Percentiles rank a stretch among this genome's conserved stretches.
Conservation (phyloP, 2,329 filamentous ascomycete genomes). For the Xylariaceae sp. region DNA sequence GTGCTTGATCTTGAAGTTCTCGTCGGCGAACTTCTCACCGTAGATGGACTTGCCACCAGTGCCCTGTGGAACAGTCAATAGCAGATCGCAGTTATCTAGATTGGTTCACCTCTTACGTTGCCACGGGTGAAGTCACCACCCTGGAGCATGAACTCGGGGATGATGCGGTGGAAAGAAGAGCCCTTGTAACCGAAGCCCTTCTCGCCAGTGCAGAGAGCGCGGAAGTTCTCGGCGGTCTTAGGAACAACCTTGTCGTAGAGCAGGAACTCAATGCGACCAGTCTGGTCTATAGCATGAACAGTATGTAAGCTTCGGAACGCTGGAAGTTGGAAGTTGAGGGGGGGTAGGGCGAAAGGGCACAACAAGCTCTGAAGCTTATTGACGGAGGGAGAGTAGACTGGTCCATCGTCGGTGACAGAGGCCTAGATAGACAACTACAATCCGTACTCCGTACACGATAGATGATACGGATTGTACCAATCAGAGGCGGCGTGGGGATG, state of each 20-base stretch:
- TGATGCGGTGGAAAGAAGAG: constrained; percentile 88
- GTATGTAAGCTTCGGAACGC: constrained; percentile 18
- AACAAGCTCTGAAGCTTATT: not conserved
- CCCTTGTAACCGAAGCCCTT: constrained; percentile 78
- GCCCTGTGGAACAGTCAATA: constrained; percentile 50
- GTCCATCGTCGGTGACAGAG: not conserved
- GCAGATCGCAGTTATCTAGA: not conserved
- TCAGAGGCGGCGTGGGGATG: constrained; percentile 5
- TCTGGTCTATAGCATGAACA: constrained; percentile 51
- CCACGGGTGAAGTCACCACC: constrained; percentile 91
- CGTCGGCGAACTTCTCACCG: constrained; percentile 87
- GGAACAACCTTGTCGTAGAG: constrained; percentile 83
- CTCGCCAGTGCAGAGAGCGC: constrained; percentile 72
- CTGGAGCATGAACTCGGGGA: constrained; percentile 92
- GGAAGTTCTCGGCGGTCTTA: constrained; percentile 84
- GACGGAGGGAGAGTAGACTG: not conserved
- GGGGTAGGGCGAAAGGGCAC: not conserved
- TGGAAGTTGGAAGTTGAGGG: not conserved
- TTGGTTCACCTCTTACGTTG: constrained; percentile 61
- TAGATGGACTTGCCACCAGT: constrained; percentile 93
- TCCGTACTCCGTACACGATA: not conserved
- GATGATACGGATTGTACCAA: not conserved
- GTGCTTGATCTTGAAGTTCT: constrained; percentile 83
- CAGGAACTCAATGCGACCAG: constrained; percentile 79
- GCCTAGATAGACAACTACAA: not conserved